phyloP scores from a whole-genome alignment of 2,329 filamentous ascomycete species.

The Teratosphaeria pseudoeucalypti region DNA sequence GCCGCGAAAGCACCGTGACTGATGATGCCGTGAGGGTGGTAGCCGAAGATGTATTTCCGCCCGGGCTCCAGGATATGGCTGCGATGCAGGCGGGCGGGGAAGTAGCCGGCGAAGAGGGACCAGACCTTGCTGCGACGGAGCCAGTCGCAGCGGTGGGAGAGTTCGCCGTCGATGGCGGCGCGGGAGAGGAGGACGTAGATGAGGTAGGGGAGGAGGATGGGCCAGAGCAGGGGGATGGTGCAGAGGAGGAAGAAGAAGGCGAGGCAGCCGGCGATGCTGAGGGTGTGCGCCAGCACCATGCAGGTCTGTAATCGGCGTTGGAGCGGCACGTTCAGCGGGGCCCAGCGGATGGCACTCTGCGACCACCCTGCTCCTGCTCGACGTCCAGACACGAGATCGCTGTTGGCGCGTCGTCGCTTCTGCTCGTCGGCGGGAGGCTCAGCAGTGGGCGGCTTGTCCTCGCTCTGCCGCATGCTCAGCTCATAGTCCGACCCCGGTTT shows the following conservation, averaged over 20 bases:
- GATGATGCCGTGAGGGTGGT: conserved; percentile 96
- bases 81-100: conserved; percentile 78
- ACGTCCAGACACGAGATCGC: conserved; percentile 41
- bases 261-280: conserved; percentile 42
- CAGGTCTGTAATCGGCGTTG: conserved; percentile 41
- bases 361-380: conserved; percentile 46
- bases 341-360: conserved; percentile 59
- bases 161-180: conserved; percentile 62
- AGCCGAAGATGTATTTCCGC: conserved; percentile 91
- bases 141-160: conserved; percentile 64
- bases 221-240: conserved; percentile 87
- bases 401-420: conserved; percentile 10
- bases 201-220: conserved; percentile 64
- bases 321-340: conserved; percentile 62
- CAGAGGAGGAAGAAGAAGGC: conserved; percentile 84
- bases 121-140: conserved; percentile 66
- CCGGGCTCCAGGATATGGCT: conserved; percentile 68
- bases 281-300: conserved; percentile 40
- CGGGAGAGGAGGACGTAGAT: conserved; percentile 74
- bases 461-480: conserved; percentile 21
- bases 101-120: conserved; percentile 87
- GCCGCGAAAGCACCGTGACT: conserved; percentile 90
- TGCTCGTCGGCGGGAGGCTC: conserved; percentile 10
- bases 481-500: conserved; percentile 12
- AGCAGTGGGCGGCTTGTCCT: conserved; percentile 21